Conservation (phyloP, 352 stramenopile species). For the Phytophthora litchii region DNA sequence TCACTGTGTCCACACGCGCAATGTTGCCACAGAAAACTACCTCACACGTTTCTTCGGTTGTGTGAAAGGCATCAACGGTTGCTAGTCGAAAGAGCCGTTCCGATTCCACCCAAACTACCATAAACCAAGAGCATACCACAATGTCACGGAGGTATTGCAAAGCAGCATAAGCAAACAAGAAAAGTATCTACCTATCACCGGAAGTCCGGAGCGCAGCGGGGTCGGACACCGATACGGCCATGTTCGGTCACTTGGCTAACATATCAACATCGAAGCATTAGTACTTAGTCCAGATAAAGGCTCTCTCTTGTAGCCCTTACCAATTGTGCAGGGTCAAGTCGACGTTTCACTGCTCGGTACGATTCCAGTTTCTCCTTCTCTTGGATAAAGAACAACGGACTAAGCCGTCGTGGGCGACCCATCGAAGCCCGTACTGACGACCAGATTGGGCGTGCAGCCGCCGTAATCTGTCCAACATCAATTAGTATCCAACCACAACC, state of each 20-base stretch:
- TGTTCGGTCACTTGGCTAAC: conserved; percentile 21
- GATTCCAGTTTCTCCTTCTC: conserved; percentile 71
- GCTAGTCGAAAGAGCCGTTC: conserved; percentile 46
- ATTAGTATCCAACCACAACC: neutral
- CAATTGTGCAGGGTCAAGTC: conserved; percentile 17
- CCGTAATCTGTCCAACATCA: conserved; percentile 40
- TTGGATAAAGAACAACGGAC: conserved; percentile 63
- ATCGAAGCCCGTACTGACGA: conserved; percentile 78
- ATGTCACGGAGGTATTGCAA: conserved; percentile 2
- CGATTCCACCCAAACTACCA: conserved; percentile 44
- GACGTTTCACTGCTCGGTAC: conserved; percentile 56
- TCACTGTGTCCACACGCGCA: conserved; percentile 29
- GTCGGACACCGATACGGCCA: conserved; percentile 31
- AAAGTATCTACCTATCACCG: conserved; percentile 39
- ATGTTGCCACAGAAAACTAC: conserved; percentile 34
- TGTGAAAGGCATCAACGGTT: conserved; percentile 35
- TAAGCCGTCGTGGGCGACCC: conserved; percentile 72
- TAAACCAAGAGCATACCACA: conserved; percentile 3
- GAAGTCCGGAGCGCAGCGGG: conserved; percentile 25
- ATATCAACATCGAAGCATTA: conserved; percentile 1
- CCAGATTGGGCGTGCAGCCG: conserved; percentile 69
- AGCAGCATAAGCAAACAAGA: conserved; percentile 1
- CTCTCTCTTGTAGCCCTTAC: conserved; percentile 5
- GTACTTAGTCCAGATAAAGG: neutral
- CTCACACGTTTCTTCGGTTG: conserved; percentile 37